Percentiles rank a stretch among this genome's conserved stretches.
Evolutionary conservation across 2,329 filamentous ascomycete species (phyloP).

Genomic region (Ophiocordyceps unilateralis): DNA sequence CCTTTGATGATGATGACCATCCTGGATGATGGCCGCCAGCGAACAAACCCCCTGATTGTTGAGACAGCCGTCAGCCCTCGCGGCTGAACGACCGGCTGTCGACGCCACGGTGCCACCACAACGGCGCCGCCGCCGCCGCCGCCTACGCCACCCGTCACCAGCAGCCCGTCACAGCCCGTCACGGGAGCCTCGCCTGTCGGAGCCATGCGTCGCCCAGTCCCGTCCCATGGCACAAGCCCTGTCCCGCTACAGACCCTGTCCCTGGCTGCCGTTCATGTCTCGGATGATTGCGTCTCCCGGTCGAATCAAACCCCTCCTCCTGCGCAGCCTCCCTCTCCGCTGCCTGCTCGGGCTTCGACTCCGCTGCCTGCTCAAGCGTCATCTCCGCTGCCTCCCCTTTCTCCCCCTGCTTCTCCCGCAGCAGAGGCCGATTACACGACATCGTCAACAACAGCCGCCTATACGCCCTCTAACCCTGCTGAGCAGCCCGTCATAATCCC

Average conservation of each 20-base stretch:
- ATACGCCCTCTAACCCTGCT: constrained; percentile 2
- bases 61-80: neutral
- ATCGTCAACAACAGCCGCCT: neutral
- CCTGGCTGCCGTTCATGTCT: constrained; percentile 10
- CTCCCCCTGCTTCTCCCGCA: neutral
- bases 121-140: no score
- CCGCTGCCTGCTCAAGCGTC: neutral
- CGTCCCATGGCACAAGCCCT: neutral
- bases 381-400: neutral
- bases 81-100: neutral
- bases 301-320: neutral
- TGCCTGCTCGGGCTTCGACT: neutral
- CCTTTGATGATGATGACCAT: no score
- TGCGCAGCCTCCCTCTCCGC: neutral
- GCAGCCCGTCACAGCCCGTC: neutral
- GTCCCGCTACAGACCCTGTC: constrained; percentile 14
- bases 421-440: neutral
- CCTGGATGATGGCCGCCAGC: no score
- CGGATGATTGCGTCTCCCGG: constrained; percentile 3
- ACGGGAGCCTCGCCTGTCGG: neutral
- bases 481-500: neutral
- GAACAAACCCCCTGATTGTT: no score
- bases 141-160: neutral
- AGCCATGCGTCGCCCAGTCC: neutral
- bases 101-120: neutral